Conservation (phyloP, 2,329 filamentous ascomycete genomes). For the Pseudocercospora fijiensis region DNA sequence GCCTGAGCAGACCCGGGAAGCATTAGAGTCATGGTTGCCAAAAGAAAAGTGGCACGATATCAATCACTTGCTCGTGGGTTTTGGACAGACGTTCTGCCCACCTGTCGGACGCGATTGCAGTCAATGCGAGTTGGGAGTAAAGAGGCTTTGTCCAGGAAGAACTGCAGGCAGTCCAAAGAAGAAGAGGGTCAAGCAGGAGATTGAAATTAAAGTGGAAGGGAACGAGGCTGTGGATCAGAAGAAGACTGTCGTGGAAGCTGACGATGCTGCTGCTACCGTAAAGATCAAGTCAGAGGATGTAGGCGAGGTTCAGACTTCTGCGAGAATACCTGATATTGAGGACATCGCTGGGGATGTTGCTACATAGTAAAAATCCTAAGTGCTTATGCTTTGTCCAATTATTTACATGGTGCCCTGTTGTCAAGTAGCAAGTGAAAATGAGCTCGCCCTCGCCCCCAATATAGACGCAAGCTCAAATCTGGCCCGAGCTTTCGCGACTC, state of each 20-base stretch:
- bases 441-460: no score
- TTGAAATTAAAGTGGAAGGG: constrained; percentile 34
- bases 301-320: constrained; percentile 26
- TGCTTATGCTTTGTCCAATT: neutral
- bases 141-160: constrained; percentile 66
- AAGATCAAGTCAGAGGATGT: constrained; percentile 33
- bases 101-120: constrained; percentile 79
- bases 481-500: neutral
- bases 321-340: constrained; percentile 22
- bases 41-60: constrained; percentile 86
- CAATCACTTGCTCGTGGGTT: constrained; percentile 81
- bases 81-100: constrained; percentile 83
- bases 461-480: no score
- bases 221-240: constrained; percentile 30
- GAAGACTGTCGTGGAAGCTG: constrained; percentile 32
- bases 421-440: no score
- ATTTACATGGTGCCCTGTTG: no score
- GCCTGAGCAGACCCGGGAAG: constrained; percentile 76
- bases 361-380: neutral
- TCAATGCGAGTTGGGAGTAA: constrained; percentile 75
- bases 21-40: constrained; percentile 80
- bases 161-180: constrained; percentile 48
- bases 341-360: constrained; percentile 10
- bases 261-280: constrained; percentile 32
- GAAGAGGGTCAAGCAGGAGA: constrained; percentile 48